Percentiles rank a stretch among this genome's conserved stretches.
Evolutionary conservation across 345 rosid species (phyloP).

Genomic region (Camelina hispida): DNA sequence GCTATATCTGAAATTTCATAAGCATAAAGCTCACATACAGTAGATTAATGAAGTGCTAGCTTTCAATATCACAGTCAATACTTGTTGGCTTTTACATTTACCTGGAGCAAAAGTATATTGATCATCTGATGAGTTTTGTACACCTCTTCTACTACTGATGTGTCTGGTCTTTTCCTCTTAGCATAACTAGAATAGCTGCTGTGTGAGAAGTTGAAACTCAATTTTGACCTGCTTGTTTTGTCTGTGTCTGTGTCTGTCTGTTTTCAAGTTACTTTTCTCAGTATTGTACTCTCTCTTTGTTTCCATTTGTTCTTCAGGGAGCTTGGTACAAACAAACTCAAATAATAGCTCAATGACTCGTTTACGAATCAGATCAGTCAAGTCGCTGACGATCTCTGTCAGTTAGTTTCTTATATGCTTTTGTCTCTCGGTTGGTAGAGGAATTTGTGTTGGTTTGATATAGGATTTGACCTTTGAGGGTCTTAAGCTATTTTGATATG

Average conservation of each 20-base stretch:
- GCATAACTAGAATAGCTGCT: neutral
- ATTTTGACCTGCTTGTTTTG: slow-evolving; percentile 14
- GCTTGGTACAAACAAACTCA: slow-evolving; percentile 13
- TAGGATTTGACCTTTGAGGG: neutral
- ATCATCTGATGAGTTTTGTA: neutral
- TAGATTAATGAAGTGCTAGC: too few relatives aligned
- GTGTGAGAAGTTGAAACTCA: neutral
- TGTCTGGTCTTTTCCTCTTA: slow-evolving; percentile 4
- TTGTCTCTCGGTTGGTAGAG: neutral
- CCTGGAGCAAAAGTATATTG: neutral
- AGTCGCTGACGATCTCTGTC: too few relatives aligned
- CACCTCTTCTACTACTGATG: neutral
- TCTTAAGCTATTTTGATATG: neutral
- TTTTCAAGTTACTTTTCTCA: neutral
- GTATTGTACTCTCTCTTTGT: neutral
- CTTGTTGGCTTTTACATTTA: too few relatives aligned
- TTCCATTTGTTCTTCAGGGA: slow-evolving; percentile 16
- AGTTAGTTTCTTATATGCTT: neutral
- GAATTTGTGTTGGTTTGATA: neutral
- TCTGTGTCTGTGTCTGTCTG: neutral
- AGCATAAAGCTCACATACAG: too few relatives aligned
- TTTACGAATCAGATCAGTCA: too few relatives aligned
- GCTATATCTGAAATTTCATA: too few relatives aligned
- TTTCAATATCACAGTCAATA: too few relatives aligned
- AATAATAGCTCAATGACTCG: slow-evolving; percentile 22